phyloP scores from a whole-genome alignment of 495 filamentous ascomycete species.

The Niebla homalea region DNA sequence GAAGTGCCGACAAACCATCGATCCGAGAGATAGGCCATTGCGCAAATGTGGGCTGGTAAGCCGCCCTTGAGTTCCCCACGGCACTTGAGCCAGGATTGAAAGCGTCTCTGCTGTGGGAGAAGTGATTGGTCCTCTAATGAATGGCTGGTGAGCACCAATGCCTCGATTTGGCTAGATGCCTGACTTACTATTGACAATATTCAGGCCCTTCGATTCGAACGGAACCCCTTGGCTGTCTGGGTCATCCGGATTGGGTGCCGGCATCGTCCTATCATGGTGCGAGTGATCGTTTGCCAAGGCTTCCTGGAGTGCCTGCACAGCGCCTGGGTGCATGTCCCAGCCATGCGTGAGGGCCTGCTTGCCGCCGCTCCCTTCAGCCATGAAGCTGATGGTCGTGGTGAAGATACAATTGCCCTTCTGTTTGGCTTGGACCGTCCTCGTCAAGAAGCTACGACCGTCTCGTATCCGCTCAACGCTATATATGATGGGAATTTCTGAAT shows the following conservation, averaged over 20 bases:
- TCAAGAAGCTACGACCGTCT: conserved; percentile 80
- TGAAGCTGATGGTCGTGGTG: conserved; percentile 86
- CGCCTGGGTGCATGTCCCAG: conserved; percentile 39
- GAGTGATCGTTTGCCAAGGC: conserved; percentile 14
- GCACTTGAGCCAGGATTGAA: conserved; percentile 67
- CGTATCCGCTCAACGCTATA: conserved; percentile 89
- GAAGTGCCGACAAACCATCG: conserved; percentile 88
- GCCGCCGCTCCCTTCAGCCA: conserved; percentile 54
- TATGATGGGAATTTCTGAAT: conserved; percentile 70
- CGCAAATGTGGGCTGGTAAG: conserved; percentile 65
- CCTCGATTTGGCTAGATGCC: neutral
- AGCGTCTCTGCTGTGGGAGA: conserved; percentile 49
- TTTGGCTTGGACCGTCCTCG: conserved; percentile 86
- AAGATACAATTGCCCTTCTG: conserved; percentile 87
- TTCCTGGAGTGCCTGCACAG: conserved; percentile 22
- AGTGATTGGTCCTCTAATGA: conserved; percentile 23
- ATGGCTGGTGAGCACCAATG: neutral
- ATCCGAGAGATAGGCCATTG: conserved; percentile 86
- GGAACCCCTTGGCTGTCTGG: conserved; percentile 18
- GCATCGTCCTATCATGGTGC: neutral
- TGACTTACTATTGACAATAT: conserved; percentile 32
- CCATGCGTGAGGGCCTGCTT: conserved; percentile 47
- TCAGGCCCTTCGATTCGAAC: conserved; percentile 29
- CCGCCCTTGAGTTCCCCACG: conserved; percentile 65
- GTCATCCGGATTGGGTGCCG: too few species aligned